A percentile compares a stretch with the other conserved stretches of the same genome.
phyloP scores from a whole-genome alignment of 306 rosid species.

The Echinosophora koreensis region DNA sequence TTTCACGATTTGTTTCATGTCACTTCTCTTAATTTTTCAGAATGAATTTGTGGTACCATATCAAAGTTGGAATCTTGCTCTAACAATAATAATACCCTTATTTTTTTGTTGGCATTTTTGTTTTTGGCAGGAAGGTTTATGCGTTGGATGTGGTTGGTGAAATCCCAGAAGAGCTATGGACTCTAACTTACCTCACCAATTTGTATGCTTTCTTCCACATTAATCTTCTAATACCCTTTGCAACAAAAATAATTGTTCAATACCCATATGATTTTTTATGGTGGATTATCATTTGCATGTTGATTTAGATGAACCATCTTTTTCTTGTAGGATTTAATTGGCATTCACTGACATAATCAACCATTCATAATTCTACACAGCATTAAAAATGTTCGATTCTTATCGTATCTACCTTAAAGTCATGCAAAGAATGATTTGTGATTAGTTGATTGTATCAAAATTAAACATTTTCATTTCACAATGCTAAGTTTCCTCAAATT shows the following conservation, averaged over 20 bases:
- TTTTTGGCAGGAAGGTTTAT: constrained; percentile 68
- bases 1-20: neutral
- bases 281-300: neutral
- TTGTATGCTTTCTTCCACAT: constrained; percentile 60
- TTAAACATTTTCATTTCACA: neutral
- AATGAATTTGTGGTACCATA: neutral
- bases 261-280: neutral
- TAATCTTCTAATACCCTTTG: neutral
- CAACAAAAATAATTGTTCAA: neutral
- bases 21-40: neutral
- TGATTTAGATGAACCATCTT: neutral
- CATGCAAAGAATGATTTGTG: too few species aligned
- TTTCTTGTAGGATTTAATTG: too few species aligned
- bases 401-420: too few species aligned
- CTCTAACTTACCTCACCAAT: constrained; percentile 64
- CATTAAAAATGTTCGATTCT: too few species aligned
- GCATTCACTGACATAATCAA: too few species aligned
- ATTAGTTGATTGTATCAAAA: too few species aligned
- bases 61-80: constrained; percentile 8
- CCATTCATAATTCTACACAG: too few species aligned
- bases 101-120: neutral
- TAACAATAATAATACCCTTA: neutral
- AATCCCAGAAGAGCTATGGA: constrained; percentile 83
- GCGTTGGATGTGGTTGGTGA: constrained; percentile 54
- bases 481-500: constrained; percentile 30